phyloP scores from a whole-genome alignment of 164 flowering plant species.

The Magnolia officinalis region DNA sequence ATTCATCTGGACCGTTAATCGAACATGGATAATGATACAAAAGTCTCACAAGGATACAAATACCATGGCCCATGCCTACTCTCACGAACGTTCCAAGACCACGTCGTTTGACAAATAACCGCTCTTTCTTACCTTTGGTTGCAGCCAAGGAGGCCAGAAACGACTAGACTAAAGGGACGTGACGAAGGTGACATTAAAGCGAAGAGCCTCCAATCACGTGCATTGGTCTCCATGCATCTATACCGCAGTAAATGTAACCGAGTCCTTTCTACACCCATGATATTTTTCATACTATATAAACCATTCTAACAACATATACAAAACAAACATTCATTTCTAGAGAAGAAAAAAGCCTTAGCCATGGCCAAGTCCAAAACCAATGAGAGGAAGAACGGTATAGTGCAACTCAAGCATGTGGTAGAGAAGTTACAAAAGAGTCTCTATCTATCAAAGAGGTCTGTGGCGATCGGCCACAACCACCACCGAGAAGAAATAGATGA shows the following conservation, averaged over 20 bases:
- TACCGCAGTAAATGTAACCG: too few species aligned
- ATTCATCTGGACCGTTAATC: too few species aligned
- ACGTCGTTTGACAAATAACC: too few species aligned
- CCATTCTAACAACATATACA: not conserved
- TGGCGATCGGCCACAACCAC: not conserved
- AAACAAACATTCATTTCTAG: not conserved
- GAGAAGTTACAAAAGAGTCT: slow-evolving; percentile 10
- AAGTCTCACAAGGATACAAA: too few species aligned
- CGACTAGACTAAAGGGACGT: slow-evolving; percentile 2
- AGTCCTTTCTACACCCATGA: not conserved
- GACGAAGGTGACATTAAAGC: not conserved
- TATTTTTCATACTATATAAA: not conserved
- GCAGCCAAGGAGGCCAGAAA: not conserved
- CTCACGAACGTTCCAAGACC: too few species aligned
- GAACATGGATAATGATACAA: too few species aligned
- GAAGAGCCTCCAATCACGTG: not conserved
- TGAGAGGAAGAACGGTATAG: not conserved
- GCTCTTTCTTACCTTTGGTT: too few species aligned
- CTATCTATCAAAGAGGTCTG: not conserved
- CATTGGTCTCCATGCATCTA: not conserved
- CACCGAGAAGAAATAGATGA: not conserved
- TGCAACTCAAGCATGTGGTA: not conserved
- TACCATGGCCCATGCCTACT: too few species aligned
- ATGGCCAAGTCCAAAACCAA: not conserved
- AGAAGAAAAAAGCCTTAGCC: not conserved